Percentiles rank a stretch among this genome's conserved stretches.
phyloP scores from a whole-genome alignment of 2,329 filamentous ascomycete genomes.

The Aureobasidium sp. region DNA sequence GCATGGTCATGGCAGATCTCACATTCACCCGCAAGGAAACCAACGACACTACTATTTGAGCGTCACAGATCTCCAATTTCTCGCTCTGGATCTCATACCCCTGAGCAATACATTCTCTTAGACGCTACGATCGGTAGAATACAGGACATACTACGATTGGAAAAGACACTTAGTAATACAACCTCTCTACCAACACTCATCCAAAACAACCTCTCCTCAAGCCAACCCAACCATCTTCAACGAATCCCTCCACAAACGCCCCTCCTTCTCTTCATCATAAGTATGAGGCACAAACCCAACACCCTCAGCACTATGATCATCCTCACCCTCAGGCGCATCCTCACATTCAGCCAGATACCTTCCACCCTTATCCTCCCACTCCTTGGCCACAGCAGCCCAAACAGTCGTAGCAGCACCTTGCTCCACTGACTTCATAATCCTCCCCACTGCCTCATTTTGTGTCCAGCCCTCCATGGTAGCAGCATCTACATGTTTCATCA shows the following conservation, averaged over 20 bases:
- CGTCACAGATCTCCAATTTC: too few species aligned
- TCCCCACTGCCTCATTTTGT: not conserved
- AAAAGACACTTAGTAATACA: too few species aligned
- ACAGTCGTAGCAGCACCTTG: constrained; percentile 58
- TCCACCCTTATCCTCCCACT: constrained; percentile 53
- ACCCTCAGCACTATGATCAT: constrained; percentile 23
- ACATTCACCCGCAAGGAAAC: too few species aligned
- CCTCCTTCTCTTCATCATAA: constrained; percentile 45
- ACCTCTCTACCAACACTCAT: too few species aligned
- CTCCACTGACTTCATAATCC: constrained; percentile 27
- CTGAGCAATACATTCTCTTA: too few species aligned
- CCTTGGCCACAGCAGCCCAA: constrained; percentile 48
- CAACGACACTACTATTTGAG: too few species aligned
- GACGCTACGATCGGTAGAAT: too few species aligned
- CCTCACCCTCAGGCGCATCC: constrained; percentile 32
- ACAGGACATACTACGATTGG: too few species aligned
- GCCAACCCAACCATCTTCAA: constrained; percentile 31
- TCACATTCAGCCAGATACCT: constrained; percentile 26
- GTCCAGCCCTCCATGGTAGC: not conserved
- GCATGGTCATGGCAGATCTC: too few species aligned
- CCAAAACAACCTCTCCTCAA: not conserved
- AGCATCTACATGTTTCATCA: not conserved
- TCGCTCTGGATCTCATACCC: too few species aligned
- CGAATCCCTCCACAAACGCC: constrained; percentile 47
- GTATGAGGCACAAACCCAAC: constrained; percentile 36